These are phyloP conservation scores for Ogataea thermomethanolica DNA, from an alignment of 805 yeast genomes.

Conservation along the genomic window DNA sequence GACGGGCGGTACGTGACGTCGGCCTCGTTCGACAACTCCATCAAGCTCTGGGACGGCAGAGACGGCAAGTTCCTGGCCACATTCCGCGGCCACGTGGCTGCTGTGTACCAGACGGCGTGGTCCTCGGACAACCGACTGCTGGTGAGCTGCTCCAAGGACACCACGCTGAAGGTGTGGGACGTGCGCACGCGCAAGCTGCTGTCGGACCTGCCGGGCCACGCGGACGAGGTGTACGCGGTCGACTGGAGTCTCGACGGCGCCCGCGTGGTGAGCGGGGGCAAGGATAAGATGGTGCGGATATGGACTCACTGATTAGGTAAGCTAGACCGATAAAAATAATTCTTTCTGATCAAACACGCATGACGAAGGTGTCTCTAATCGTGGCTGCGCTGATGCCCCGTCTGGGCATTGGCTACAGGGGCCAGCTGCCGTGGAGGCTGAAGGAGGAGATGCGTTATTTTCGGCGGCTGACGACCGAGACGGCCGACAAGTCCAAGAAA, in stretches of 20 bases:
- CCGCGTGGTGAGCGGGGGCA: constrained; percentile 95
- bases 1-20: constrained; percentile 90
- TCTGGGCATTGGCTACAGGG: constrained; percentile 81
- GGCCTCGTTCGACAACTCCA: constrained; percentile 92
- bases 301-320: constrained; percentile 67
- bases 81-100: constrained; percentile 94
- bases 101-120: constrained; percentile 98
- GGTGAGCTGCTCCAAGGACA: constrained; percentile 93
- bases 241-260: constrained; percentile 98
- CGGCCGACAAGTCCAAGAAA: constrained; percentile 29
- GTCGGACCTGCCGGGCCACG: constrained; percentile 92
- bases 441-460: constrained; percentile 84
- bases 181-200: constrained; percentile 77
- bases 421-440: constrained; percentile 84
- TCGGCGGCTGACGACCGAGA: constrained; percentile 60
- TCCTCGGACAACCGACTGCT: constrained; percentile 88
- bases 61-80: constrained; percentile 88
- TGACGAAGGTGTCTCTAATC: constrained; percentile 51
- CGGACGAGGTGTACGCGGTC: constrained; percentile 93
- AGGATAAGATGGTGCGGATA: constrained; percentile 87
- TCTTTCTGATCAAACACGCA: background rate
- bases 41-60: constrained; percentile 94
- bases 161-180: constrained; percentile 96
- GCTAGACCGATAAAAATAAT: constrained; percentile 1
- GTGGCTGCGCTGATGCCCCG: constrained; percentile 84